Conservation (phyloP, 345 rosid species). For the Lumnitzera racemosa region DNA sequence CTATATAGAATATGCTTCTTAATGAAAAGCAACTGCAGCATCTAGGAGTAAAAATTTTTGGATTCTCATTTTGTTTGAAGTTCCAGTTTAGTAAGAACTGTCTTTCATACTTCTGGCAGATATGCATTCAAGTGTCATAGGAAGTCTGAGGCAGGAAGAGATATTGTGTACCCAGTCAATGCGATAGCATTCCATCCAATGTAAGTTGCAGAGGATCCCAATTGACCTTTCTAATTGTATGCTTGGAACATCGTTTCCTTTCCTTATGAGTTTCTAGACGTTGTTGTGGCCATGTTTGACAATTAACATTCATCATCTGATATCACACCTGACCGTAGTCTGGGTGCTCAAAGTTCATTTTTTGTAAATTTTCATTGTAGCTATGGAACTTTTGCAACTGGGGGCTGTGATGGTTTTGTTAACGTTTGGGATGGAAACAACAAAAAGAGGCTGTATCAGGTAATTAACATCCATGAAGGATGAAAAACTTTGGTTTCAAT, state of each 20-base stretch:
- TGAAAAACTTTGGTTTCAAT: not conserved
- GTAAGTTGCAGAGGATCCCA: conserved; percentile 38
- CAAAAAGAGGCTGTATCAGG: conserved; percentile 98
- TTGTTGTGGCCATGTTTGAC: too few species aligned
- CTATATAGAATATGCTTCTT: too few species aligned
- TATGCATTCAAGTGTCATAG: conserved; percentile 99
- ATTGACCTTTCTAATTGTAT: not conserved
- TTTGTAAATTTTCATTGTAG: conserved; percentile 30
- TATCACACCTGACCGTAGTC: not conserved
- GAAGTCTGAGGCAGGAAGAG: conserved; percentile 94
- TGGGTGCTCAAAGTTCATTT: conserved; percentile 1
- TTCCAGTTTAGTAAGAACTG: conserved; percentile 2
- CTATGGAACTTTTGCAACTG: conserved; percentile 98
- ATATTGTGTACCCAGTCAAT: conserved; percentile 91
- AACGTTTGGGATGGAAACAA: conserved; percentile 99
- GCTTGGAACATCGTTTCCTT: not conserved
- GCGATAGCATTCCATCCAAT: conserved; percentile 97
- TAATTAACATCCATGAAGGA: conserved; percentile 9
- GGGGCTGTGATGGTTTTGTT: conserved; percentile 97
- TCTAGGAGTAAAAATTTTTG: not conserved
- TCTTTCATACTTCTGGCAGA: conserved; percentile 30
- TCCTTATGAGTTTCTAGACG: too few species aligned
- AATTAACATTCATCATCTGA: too few species aligned
- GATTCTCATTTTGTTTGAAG: conserved; percentile 3
- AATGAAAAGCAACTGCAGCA: too few species aligned